phyloP scores from a whole-genome alignment of 2,329 filamentous ascomycete species.

The Xylariaceae sp. region DNA sequence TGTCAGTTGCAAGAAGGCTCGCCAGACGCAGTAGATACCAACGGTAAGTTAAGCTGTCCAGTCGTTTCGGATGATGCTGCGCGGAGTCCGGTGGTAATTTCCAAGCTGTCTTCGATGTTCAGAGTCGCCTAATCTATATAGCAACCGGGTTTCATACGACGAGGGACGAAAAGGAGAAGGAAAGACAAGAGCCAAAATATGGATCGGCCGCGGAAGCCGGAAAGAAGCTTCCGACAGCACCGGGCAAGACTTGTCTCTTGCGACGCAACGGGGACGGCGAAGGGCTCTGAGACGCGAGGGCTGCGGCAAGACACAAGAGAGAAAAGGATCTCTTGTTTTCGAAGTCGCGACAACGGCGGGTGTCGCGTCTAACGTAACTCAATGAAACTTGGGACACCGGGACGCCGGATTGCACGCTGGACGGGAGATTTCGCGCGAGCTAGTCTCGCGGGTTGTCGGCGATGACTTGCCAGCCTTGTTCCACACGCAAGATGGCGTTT shows the following conservation, averaged over 20 bases:
- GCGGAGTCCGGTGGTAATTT: constrained; percentile 26
- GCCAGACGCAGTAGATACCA: constrained; percentile 3
- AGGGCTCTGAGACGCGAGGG: constrained; percentile 20
- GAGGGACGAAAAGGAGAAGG: constrained; percentile 11
- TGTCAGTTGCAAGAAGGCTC: constrained; percentile 13
- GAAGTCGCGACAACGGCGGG: constrained; percentile 30
- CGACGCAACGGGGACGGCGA: constrained; percentile 21
- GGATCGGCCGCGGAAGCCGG: constrained; percentile 28
- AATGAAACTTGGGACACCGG: constrained; percentile 16
- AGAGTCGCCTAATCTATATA: constrained; percentile 29
- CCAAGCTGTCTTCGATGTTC: constrained; percentile 27
- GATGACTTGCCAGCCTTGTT: constrained; percentile 15
- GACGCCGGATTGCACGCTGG: constrained; percentile 11
- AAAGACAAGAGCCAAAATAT: constrained; percentile 14
- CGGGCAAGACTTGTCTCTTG: constrained; percentile 26
- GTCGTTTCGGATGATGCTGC: constrained; percentile 14
- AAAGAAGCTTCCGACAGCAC: constrained; percentile 29
- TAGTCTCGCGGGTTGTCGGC: constrained; percentile 9
- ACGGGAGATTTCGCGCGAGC: constrained; percentile 17
- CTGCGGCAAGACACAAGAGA: constrained; percentile 19
- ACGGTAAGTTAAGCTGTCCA: constrained; percentile 1
- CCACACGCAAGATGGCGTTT: constrained; percentile 15
- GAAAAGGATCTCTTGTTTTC: constrained; percentile 30
- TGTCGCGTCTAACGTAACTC: constrained; percentile 26
- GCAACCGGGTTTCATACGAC: constrained; percentile 19